A percentile compares a stretch with the other conserved stretches of the same genome.
phyloP scores from a whole-genome alignment of 2,329 filamentous ascomycete genomes.

The Claviceps sp. region DNA sequence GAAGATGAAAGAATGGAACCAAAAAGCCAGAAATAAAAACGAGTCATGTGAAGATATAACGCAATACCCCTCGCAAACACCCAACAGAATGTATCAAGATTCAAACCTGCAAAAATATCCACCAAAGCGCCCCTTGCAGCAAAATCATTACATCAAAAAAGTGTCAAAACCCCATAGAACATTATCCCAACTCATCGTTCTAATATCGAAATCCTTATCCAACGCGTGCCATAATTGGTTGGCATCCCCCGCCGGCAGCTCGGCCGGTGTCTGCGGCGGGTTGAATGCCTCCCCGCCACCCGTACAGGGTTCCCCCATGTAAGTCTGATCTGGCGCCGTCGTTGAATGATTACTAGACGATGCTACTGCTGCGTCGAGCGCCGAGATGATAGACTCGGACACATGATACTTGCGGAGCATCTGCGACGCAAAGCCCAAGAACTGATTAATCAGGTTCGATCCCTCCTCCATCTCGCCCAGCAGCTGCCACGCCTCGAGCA shows the following conservation, averaged over 20 bases:
- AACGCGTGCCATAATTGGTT: conserved; percentile 4
- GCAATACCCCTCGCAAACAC: no score
- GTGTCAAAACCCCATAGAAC: conserved; percentile 5
- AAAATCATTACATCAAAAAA: not conserved
- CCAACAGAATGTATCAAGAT: no score
- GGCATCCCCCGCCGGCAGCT: not conserved
- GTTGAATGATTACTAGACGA: not conserved
- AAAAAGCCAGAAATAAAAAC: no score
- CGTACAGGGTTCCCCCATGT: not conserved
- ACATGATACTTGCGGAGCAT: conserved; percentile 4
- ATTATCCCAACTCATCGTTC: conserved; percentile 6
- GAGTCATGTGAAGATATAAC: no score
- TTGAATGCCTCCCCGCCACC: not conserved
- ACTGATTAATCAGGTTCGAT: conserved; percentile 4
- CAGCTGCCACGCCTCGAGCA: conserved; percentile 2
- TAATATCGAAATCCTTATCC: conserved; percentile 4
- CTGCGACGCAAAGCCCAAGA: conserved; percentile 2
- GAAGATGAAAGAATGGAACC: no score
- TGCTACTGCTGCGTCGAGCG: not conserved
- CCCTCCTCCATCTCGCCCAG: conserved; percentile 1
- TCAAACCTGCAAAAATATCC: no score
- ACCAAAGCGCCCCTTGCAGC: no score
- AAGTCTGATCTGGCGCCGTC: no score
- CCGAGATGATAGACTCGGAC: not conserved
- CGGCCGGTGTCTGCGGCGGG: no score